Evolutionary conservation across 345 rosid genomes (phyloP), one percentile per base, ranked within the genome.

Genomic region (Citrus mangshanensis): DNA sequence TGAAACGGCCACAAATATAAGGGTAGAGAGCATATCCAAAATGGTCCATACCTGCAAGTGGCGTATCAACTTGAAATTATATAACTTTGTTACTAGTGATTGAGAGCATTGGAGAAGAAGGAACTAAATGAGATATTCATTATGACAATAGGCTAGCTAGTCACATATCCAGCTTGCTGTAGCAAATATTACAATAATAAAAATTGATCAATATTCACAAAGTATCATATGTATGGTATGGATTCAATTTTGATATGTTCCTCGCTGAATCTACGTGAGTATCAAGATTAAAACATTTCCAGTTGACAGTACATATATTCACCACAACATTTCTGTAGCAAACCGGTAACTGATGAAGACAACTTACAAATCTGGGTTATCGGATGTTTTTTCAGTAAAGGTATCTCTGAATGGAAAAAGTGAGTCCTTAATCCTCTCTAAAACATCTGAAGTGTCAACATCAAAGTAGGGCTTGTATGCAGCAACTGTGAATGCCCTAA

Each of bases 11-110:
- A 96, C 99, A 34, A 96, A 96, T 72, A 96, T 94, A 80, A 96
- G 89, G 38, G 97, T 93, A 21, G 93, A 21, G 93, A 89, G 87
- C 99, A 96, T 77, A 96, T 94, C 99, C 99, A 96, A 82, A 96
- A 96, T 55, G 99, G 99, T 79, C 99, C 99, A 76, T 96, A 96
- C 88, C 99, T 96, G 87, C 77, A 78, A n/a, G n/a, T n/a, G n/a
- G 73, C 46, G 71, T 27, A 66, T 74, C 9, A 25, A 51, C 10
- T 54, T 63, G n/a, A 38, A 30, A 65, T 74, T 67, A 77, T 9
- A 38, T 60, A 72, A 49, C 63, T 54, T 28, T 66, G 51, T 16
- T 76, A 54, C 62, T 21, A 4, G 56, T 37, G 0, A 32, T 2
- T 5, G n/a, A 64, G 34, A 63, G 35, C 24, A 16, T 2, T 55